Evolutionary conservation across 1,139 yeast species (phyloP).

Genomic region (Arxiozyma slooffiae): DNA sequence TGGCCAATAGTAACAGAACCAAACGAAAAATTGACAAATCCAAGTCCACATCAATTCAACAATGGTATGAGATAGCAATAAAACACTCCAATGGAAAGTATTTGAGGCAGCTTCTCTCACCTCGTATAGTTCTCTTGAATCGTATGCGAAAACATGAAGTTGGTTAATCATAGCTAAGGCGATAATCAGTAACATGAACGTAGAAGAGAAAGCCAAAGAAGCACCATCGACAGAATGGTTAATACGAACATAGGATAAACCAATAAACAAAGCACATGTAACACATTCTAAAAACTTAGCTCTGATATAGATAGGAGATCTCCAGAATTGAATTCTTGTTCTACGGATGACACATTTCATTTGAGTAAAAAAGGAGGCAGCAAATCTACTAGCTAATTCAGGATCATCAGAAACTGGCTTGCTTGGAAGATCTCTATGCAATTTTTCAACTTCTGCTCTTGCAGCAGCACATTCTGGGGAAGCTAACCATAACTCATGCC

Average conservation of each 20-base stretch:
- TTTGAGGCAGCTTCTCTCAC: slow-evolving; percentile 54
- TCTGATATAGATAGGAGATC: slow-evolving; percentile 42
- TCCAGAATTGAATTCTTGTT: slow-evolving; percentile 39
- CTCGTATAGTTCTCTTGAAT: slow-evolving; percentile 46
- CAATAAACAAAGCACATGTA: slow-evolving; percentile 41
- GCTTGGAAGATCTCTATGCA: slow-evolving; percentile 24
- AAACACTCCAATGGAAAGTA: slow-evolving; percentile 50
- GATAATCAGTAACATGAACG: slow-evolving; percentile 47
- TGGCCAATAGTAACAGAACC: slow-evolving; percentile 37
- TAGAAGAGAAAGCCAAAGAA: slow-evolving; percentile 41
- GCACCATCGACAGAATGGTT: slow-evolving; percentile 38
- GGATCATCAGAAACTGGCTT: slow-evolving; percentile 27
- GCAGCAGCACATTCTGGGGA: slow-evolving; percentile 36
- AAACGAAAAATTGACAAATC: slow-evolving; percentile 35
- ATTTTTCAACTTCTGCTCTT: slow-evolving; percentile 32
- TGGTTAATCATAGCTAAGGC: slow-evolving; percentile 51
- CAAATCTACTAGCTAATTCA: slow-evolving; percentile 30
- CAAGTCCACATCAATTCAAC: slow-evolving; percentile 40
- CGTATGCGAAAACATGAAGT: slow-evolving; percentile 39
- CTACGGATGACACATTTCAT: slow-evolving; percentile 35
- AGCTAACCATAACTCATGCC: slow-evolving; percentile 40
- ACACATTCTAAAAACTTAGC: slow-evolving; percentile 41
- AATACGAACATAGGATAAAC: slow-evolving; percentile 41
- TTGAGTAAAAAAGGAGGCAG: slow-evolving; percentile 35
- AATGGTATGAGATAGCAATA: slow-evolving; percentile 34